phyloP scores from a whole-genome alignment of 768 basidiomycete genomes.

The Gloeopeniophorella convolvens region DNA sequence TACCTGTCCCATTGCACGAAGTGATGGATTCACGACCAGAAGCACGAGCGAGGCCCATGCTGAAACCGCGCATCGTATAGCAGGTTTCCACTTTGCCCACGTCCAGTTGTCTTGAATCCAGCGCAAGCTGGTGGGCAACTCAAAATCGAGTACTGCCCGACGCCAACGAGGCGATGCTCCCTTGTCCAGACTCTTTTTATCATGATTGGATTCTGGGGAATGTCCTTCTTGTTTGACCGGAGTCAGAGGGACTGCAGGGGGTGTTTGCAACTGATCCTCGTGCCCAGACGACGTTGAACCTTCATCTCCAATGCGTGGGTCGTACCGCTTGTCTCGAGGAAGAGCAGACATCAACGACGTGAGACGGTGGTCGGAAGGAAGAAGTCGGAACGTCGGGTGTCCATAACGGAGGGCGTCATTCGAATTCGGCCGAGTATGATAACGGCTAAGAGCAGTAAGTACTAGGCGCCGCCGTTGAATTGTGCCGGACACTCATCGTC shows the following conservation, averaged over 20 bases:
- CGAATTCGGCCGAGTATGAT: neutral
- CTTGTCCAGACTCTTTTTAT: no score
- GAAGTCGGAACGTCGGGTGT: neutral
- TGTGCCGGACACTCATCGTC: no score
- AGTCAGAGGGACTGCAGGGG: neutral
- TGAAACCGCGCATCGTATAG: slow-evolving; percentile 52
- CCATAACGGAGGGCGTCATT: neutral
- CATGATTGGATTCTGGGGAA: no score
- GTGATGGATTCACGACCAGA: slow-evolving; percentile 47
- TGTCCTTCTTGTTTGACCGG: neutral
- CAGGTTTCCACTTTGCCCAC: slow-evolving; percentile 56
- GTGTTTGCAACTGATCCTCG: slow-evolving; percentile 1
- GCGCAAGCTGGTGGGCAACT: slow-evolving; percentile 30
- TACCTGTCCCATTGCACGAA: slow-evolving; percentile 53
- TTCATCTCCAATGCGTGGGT: slow-evolving; percentile 29
- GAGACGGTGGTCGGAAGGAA: neutral
- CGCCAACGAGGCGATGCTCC: no score
- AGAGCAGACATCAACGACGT: slow-evolving; percentile 1
- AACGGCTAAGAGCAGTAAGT: no score
- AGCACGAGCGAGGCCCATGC: slow-evolving; percentile 57
- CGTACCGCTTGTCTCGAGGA: slow-evolving; percentile 8
- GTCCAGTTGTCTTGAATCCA: slow-evolving; percentile 57
- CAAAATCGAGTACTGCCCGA: no score
- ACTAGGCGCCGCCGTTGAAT: no score
- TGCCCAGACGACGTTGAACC: slow-evolving; percentile 1